A percentile compares a stretch with the other conserved stretches of the same genome.
These are phyloP conservation scores for Scheffersomyces ergatensis DNA, from an alignment of 805 yeast species.

Conservation along the genomic window DNA sequence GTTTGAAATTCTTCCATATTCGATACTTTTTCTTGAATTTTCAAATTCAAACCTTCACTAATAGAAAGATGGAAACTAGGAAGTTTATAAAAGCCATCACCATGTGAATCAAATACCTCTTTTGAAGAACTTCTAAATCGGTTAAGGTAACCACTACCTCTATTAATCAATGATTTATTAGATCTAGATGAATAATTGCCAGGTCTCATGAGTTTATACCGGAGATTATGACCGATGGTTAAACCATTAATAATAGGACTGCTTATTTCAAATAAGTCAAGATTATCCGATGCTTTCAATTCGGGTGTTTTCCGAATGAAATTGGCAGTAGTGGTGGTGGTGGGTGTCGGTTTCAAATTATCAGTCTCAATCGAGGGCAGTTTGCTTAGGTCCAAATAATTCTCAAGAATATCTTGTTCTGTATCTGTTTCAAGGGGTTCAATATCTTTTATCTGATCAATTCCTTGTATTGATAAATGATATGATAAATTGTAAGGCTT, in stretches of 20 bases:
- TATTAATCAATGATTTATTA: conserved; percentile 15
- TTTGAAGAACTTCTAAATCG: neutral
- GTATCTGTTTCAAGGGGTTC: conserved; percentile 8
- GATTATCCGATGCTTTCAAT: conserved; percentile 7
- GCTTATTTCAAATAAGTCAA: conserved; percentile 22
- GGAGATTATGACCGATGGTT: conserved; percentile 25
- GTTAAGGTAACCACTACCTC: conserved; percentile 4
- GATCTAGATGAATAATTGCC: conserved; percentile 1
- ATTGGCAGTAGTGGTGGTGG: neutral
- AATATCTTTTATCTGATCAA: conserved; percentile 5
- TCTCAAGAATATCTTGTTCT: conserved; percentile 36
- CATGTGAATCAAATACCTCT: neutral
- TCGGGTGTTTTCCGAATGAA: conserved; percentile 7
- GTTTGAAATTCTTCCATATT: conserved; percentile 2
- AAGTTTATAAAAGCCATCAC: conserved; percentile 6
- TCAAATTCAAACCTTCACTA: conserved; percentile 9
- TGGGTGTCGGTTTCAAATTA: too few relatives aligned
- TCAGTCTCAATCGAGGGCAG: conserved; percentile 14
- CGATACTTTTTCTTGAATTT: conserved; percentile 6
- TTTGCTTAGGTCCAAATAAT: conserved; percentile 22
- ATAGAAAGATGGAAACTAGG: conserved; percentile 11
- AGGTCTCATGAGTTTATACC: conserved; percentile 11
- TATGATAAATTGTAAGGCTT: conserved; percentile 19
- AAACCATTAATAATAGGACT: conserved; percentile 35
- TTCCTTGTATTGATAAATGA: conserved; percentile 25